Base-by-base conservation (phyloP, 2,329 filamentous ascomycete species). In the Penicillium italicum region DNA sequence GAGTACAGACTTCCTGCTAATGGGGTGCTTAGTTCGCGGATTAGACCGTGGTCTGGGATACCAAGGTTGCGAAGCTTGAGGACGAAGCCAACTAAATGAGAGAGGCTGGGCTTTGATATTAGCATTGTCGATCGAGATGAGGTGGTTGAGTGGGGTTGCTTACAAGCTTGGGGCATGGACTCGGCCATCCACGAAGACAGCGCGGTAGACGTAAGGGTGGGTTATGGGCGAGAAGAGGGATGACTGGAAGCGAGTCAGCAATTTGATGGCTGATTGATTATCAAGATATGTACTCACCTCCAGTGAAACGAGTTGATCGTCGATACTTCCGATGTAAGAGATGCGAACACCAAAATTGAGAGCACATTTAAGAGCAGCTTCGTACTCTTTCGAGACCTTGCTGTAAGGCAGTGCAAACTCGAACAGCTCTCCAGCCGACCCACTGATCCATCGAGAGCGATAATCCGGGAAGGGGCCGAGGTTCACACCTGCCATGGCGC, bases 11-110 rank as follows among this genome's bases (percentile, higher is more conserved):
- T 95, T 26, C 94, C 94, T 0, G 94, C 94, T 2, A 99, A 81
- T 2, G 94, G 91, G 1, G 87, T 82, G 2, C 90, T 95, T 11
- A 99, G 81, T 73, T 99, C 94, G 45, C 91, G 87, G 61, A 99
- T 88, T 7, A 99, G 83, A 5, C 93, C 93, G 71, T 99, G 94
- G 70, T 99, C 94, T 2, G 90, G 88, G 24, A 97, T 83, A 33
- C 94, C 94, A 1, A 97, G 83, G 69, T 99, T 99, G 51, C 94
- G 90, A 10, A 99, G 81, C 68, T 97, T 97, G 61, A 97, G 83
- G 0, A 90, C 88, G 70, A 99, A 97, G 44, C 91, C 92, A 42
- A 99, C 88, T 2, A 99, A 83, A 67, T 96, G 90, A 2, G 91
- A 90, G 48, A 99, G 87, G 69, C 82, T 84, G 37, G 4, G 41